These are phyloP conservation scores for Pythium catenulatum DNA, from an alignment of 352 stramenopile genomes.

Conservation along the genomic window DNA sequence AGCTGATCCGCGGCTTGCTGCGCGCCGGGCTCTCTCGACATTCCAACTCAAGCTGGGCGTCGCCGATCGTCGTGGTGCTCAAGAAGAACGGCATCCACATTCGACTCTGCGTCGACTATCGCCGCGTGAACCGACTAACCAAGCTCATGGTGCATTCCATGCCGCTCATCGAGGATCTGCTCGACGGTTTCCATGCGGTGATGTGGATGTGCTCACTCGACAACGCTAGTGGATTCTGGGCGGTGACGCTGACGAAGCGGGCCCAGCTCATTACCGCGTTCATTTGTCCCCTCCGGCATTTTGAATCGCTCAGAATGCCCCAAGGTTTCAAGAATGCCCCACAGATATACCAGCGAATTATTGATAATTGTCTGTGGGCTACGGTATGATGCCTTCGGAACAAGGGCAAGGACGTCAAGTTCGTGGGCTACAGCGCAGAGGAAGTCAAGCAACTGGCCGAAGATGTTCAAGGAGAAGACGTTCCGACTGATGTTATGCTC, in stretches of 20 bases:
- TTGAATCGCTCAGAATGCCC: conserved; percentile 51
- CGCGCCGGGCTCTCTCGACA: too few species aligned
- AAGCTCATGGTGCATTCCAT: too few species aligned
- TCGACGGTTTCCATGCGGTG: too few species aligned
- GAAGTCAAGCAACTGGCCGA: neutral
- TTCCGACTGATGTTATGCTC: too few species aligned
- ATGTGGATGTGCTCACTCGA: conserved; percentile 42
- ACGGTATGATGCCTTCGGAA: neutral
- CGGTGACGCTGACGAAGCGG: neutral
- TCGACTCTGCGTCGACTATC: too few species aligned
- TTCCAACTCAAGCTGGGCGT: too few species aligned
- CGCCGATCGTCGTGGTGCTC: too few species aligned
- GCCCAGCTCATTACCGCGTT: conserved; percentile 21
- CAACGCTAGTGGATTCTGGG: conserved; percentile 48
- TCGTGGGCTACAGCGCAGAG: neutral
- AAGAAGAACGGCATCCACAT: too few species aligned
- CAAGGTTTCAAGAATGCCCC: conserved; percentile 52
- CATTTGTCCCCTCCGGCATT: conserved; percentile 45
- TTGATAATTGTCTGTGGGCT: conserved; percentile 39
- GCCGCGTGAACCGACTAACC: too few species aligned
- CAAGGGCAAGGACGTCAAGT: neutral
- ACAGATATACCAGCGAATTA: conserved; percentile 45
- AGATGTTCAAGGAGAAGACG: neutral
- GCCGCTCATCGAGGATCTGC: too few species aligned
- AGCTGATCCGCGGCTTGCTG: too few species aligned